A percentile compares a stretch with the other conserved stretches of the same genome.
Conservation (phyloP, 2,329 filamentous ascomycete genomes). For the Dendryphion nanum region DNA sequence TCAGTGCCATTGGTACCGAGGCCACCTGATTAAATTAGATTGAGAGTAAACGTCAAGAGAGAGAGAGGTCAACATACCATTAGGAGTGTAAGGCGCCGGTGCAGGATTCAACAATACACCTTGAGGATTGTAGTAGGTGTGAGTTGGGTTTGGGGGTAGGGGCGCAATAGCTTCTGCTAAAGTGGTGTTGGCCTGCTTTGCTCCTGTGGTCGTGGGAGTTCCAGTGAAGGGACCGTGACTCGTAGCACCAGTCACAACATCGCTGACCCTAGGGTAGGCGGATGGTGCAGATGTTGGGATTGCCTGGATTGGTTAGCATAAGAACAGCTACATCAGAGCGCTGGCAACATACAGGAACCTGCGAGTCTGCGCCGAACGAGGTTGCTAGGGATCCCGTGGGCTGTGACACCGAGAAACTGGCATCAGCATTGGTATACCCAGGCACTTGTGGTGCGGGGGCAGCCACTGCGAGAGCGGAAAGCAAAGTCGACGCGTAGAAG, state of each 20-base stretch:
- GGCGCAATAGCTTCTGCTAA: slow-evolving; percentile 59
- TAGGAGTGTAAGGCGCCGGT: slow-evolving; percentile 70
- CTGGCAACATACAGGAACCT: slow-evolving; percentile 38
- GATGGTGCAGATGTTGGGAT: slow-evolving; percentile 27
- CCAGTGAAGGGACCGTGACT: slow-evolving; percentile 69
- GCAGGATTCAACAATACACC: slow-evolving; percentile 66
- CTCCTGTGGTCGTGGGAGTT: slow-evolving; percentile 67
- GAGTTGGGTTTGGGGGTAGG: slow-evolving; percentile 58
- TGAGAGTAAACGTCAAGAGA: background rate
- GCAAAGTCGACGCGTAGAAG: slow-evolving; percentile 29
- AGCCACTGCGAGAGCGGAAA: slow-evolving; percentile 36
- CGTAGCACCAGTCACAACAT: slow-evolving; percentile 57
- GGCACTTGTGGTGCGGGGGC: slow-evolving; percentile 41
- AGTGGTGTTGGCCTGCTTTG: slow-evolving; percentile 56
- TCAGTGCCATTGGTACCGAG: slow-evolving; percentile 74
- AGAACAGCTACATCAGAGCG: no score
- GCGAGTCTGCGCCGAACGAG: slow-evolving; percentile 45
- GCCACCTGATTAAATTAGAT: slow-evolving; percentile 48
- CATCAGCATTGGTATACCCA: slow-evolving; percentile 47
- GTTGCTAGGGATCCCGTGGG: slow-evolving; percentile 37
- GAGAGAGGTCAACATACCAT: slow-evolving; percentile 37
- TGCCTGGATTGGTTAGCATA: slow-evolving; percentile 15
- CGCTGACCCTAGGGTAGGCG: slow-evolving; percentile 47
- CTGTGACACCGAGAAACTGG: slow-evolving; percentile 40
- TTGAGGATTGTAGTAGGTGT: slow-evolving; percentile 69